Base-by-base conservation (phyloP, 2,329 filamentous ascomycete species). In the Penicillium sp. region DNA sequence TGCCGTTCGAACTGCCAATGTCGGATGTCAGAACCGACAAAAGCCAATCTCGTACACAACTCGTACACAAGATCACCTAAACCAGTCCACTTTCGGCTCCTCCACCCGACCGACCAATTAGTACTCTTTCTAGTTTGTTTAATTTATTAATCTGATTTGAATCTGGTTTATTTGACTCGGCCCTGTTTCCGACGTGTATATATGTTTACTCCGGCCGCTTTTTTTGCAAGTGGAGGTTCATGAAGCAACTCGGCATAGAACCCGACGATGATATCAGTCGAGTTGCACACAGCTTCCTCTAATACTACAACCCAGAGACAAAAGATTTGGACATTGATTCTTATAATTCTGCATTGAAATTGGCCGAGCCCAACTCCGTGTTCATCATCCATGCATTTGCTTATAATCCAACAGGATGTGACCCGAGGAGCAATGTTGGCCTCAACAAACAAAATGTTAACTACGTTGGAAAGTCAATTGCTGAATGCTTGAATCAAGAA, bases 341-440 rank as follows among this genome's bases (percentile, higher is more conserved):
- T 5, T 69, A 68, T 43, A 53, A 53, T 18, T 39, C 59, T 0
- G 52, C 54, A 5, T 32, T 64, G 5, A 54, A 54, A 13, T n/a
- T 26, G 2, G 56, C 60, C 4, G 55, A 57, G 42, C 61, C 60
- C 5, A 48, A 58, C 4, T 62, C 58, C 11, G 54, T 61, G 14
- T 42, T 60, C 5, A 58, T 62, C 22, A 51, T 97, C 72, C 93
- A 97, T 76, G 89, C 91, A 59, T 97, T 94, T 73, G 93, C 94
- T 29, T 94, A 97, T 80, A 97, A 97, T 79, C 94, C 94, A 24
- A 97, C 93, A 0, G 93, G 94, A 50, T 91, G 96, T 58, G 93
- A 97, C 75, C 92, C 92, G 2, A 95, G 62, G 89, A 92, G 44
- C 92, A 97, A 78, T 97, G 93, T 92, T 7, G 93, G 93, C 5